These are phyloP conservation scores for Scopulariopsis brevicaulis DNA, from an alignment of 2,329 filamentous ascomycete species.

Conservation along the genomic window DNA sequence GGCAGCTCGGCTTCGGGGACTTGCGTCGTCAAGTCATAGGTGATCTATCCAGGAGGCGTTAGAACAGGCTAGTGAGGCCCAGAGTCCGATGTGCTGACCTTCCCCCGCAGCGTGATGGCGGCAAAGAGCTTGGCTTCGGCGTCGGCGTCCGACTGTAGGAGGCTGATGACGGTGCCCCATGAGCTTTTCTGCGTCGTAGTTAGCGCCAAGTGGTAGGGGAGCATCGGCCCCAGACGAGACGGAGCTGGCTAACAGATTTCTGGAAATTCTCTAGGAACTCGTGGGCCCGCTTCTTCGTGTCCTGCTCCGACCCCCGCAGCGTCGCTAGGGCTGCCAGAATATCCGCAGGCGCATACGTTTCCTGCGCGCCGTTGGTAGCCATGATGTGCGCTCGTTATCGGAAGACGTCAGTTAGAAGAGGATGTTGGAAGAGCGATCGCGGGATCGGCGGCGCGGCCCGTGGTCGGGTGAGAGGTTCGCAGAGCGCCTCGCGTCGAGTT, in stretches of 20 bases:
- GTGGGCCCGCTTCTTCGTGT: slow-evolving; percentile 81
- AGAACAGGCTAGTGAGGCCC: neutral
- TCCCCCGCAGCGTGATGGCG: slow-evolving; percentile 93
- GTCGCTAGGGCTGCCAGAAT: slow-evolving; percentile 82
- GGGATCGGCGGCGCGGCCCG: neutral
- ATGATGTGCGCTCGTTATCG: slow-evolving; percentile 29
- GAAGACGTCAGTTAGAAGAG: neutral
- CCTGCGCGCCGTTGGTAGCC: slow-evolving; percentile 54
- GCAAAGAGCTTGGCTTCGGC: slow-evolving; percentile 88
- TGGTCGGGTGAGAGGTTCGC: neutral
- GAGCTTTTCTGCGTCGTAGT: slow-evolving; percentile 61
- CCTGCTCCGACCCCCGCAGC: slow-evolving; percentile 76
- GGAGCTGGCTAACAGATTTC: slow-evolving; percentile 65
- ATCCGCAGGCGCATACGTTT: slow-evolving; percentile 61
- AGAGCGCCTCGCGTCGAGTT: neutral
- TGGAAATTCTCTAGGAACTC: slow-evolving; percentile 90
- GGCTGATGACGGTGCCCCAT: slow-evolving; percentile 78
- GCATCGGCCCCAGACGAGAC: slow-evolving; percentile 1
- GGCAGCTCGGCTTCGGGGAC: slow-evolving; percentile 65
- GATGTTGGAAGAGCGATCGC: neutral
- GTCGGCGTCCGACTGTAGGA: slow-evolving; percentile 72
- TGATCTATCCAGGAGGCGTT: slow-evolving; percentile 51
- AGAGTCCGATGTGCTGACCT: slow-evolving; percentile 44
- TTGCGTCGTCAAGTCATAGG: slow-evolving; percentile 83
- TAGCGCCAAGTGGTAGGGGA: neutral